Conservation (phyloP, 1,139 yeast genomes). For the Nakaseomyces kungkrabaensis region DNA sequence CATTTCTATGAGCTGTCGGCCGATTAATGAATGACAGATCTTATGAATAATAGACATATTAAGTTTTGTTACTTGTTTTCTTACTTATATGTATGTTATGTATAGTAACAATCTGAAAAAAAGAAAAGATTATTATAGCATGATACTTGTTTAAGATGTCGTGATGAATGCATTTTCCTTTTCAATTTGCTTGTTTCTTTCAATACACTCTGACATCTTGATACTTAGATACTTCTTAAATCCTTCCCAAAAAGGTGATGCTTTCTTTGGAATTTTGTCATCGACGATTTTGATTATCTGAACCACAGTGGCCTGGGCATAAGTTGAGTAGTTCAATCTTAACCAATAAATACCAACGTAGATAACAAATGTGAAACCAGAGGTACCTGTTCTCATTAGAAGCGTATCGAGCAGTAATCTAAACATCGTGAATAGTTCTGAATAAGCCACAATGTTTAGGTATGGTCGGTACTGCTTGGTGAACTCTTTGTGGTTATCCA, state of each 20-base stretch:
- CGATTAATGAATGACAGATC: no score
- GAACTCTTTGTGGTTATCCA: slow-evolving; percentile 26
- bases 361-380: slow-evolving; percentile 55
- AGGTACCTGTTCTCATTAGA: slow-evolving; percentile 49
- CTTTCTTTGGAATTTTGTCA: slow-evolving; percentile 28
- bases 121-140: no score
- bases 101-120: no score
- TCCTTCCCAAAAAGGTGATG: slow-evolving; percentile 26
- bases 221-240: slow-evolving; percentile 25
- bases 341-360: slow-evolving; percentile 60
- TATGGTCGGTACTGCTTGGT: slow-evolving; percentile 24
- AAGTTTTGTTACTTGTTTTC: no score
- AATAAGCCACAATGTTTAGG: slow-evolving; percentile 46
- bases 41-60: no score
- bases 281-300: slow-evolving; percentile 24
- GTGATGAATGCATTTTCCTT: not conserved
- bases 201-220: slow-evolving; percentile 17
- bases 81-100: no score
- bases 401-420: slow-evolving; percentile 50
- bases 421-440: slow-evolving; percentile 46
- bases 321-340: slow-evolving; percentile 39
- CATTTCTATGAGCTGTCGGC: no score
- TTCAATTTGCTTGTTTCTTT: slow-evolving; percentile 7
- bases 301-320: slow-evolving; percentile 30
- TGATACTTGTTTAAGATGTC: not conserved